Evolutionary conservation across 345 rosid genomes (phyloP), one percentile per base, ranked within the genome.

Genomic region (Brassica nigra): DNA sequence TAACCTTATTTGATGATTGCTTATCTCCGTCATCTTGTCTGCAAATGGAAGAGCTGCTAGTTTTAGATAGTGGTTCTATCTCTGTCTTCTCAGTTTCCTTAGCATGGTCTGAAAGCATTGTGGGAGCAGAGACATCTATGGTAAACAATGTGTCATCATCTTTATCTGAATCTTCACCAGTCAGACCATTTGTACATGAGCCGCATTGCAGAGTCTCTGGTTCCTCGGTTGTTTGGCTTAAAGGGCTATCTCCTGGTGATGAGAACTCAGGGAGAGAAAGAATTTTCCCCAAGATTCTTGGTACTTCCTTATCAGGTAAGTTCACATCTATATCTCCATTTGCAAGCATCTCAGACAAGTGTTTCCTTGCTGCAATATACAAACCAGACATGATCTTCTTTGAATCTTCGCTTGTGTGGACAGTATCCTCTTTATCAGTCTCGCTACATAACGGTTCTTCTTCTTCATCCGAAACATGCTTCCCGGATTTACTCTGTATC

Each of bases 301-400:
- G 89, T 29, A 73, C 77, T 69, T 78, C 87, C 30, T 88, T 75
- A 33, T 80, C 83, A 68, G 97, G 89, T 84, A 79, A 76, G 74
- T 73, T 86, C 57, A 63, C 79, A 79, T 76, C 83, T 65, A 80
- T 88, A 69, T 83, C 86, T 68, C 89, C 97, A 70, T 71, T 86
- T 47, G 83, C 86, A 74, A 96, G 87, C 92, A 90, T 88, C 74
- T 90, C 97, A 15, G 92, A 89, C 39, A 96, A 94, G 81, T 93
- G 99, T 82, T 87, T 96, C 89, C 83, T 96, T 69, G 99, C 99
- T 84, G 92, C 97, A 33, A 86, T 68, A 59, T 96, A 96, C 75
- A 96, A 87, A 70, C 85, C 85, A 6, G 98, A 85, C 83, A 82
- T 81, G 69, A 84, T 82, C 81, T 79, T 84, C 80, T 87, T 83